These are phyloP conservation scores for Celoporthe dispersa DNA, from an alignment of 2,329 filamentous ascomycete genomes.

Conservation along the genomic window DNA sequence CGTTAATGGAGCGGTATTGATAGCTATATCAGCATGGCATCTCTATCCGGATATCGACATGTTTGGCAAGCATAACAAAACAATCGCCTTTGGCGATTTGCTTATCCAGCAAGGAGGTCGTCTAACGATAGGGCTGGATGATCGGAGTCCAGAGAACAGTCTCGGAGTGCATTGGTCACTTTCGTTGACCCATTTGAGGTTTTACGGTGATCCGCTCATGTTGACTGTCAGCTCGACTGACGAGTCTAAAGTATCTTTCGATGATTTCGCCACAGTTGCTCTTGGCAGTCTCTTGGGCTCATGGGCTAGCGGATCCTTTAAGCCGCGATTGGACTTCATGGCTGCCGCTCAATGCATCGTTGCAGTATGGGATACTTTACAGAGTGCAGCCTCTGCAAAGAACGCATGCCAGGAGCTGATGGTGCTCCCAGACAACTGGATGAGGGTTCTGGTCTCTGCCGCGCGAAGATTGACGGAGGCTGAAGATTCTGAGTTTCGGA, in stretches of 20 bases:
- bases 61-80: not conserved
- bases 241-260: not conserved
- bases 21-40: slow-evolving; percentile 42
- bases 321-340: too few species aligned
- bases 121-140: not conserved
- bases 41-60: slow-evolving; percentile 40
- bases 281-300: too few species aligned
- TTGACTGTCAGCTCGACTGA: not conserved
- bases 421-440: too few species aligned
- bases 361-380: too few species aligned
- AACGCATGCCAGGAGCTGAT: too few species aligned
- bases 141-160: not conserved
- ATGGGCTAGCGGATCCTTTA: too few species aligned
- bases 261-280: not conserved
- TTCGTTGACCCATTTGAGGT: not conserved
- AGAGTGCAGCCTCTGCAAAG: too few species aligned
- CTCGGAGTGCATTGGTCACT: slow-evolving; percentile 8
- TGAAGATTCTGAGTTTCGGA: too few species aligned
- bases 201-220: slow-evolving; percentile 1
- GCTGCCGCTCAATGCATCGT: too few species aligned
- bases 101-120: not conserved
- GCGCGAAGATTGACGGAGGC: too few species aligned
- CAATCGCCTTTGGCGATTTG: not conserved
- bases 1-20: slow-evolving; percentile 35
- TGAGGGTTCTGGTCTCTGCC: too few species aligned